phyloP scores from a whole-genome alignment of 768 basidiomycete species.

The Pleurotus platypus region DNA sequence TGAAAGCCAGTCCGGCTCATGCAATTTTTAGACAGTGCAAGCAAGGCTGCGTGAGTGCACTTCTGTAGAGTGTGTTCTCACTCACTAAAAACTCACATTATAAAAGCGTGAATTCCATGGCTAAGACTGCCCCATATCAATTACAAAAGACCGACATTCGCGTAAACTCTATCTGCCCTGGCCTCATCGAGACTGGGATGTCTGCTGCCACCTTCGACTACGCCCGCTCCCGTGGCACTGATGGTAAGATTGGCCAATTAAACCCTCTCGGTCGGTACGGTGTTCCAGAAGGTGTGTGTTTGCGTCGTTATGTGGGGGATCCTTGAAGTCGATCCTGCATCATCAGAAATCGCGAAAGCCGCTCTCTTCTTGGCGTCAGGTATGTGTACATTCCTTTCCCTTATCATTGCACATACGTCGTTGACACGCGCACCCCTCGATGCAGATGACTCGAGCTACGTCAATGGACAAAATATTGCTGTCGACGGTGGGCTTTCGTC shows the following conservation, averaged over 20 bases:
- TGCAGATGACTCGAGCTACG: conserved; percentile 84
- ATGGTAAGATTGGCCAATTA: conserved; percentile 74
- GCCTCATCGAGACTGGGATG: conserved; percentile 93
- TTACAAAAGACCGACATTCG: conserved; percentile 80
- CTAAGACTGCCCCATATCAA: conserved; percentile 78
- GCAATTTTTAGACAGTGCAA: conserved; percentile 68
- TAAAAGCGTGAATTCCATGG: conserved; percentile 80
- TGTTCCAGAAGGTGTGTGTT: conserved; percentile 64
- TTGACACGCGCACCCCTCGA: neutral
- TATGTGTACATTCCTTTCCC: conserved; percentile 25
- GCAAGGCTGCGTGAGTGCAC: conserved; percentile 80
- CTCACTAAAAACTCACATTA: neutral
- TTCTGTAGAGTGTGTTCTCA: neutral
- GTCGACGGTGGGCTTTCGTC: conserved; percentile 85
- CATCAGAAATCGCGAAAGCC: conserved; percentile 78
- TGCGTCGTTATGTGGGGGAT: conserved; percentile 5
- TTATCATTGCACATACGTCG: conserved; percentile 2
- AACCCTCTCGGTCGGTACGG: conserved; percentile 83
- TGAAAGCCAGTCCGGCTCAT: conserved; percentile 7
- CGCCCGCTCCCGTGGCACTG: conserved; percentile 74
- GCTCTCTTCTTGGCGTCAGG: conserved; percentile 88
- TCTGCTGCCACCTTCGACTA: conserved; percentile 72
- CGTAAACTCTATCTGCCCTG: conserved; percentile 88
- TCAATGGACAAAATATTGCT: conserved; percentile 85
- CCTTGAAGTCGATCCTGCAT: conserved; percentile 9